Percentiles rank a stretch among this genome's conserved stretches.
Conservation (phyloP, 371 early-diverging fungal genomes). For the Batrachochytrium dendrobatidis region DNA sequence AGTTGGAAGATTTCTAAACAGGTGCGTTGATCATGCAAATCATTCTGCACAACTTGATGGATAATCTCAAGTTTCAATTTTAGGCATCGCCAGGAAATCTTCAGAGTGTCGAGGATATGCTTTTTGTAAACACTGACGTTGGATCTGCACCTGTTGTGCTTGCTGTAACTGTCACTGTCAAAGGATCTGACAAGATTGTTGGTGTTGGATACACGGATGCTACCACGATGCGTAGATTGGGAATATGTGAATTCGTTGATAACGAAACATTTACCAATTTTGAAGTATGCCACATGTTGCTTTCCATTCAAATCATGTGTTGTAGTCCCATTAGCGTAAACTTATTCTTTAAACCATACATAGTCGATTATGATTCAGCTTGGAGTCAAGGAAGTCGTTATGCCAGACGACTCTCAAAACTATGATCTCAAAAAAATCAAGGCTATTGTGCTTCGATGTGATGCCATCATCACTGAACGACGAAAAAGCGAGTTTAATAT, state of each 20-base stretch:
- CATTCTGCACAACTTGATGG: background rate
- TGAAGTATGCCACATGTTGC: conserved; percentile 47
- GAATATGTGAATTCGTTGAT: conserved; percentile 83
- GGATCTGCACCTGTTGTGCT: conserved; percentile 73
- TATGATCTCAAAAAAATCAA: conserved; percentile 62
- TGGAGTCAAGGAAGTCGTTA: conserved; percentile 83
- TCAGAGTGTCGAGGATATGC: conserved; percentile 78
- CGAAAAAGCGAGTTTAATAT: conserved; percentile 58
- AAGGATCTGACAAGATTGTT: conserved; percentile 56
- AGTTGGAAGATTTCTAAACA: conserved; percentile 48
- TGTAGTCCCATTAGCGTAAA: too few relatives aligned
- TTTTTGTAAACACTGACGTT: conserved; percentile 64
- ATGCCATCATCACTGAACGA: conserved; percentile 62
- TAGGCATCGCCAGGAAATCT: conserved; percentile 91
- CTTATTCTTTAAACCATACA: too few relatives aligned
- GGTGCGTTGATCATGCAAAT: conserved; percentile 18
- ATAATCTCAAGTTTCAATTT: too few relatives aligned
- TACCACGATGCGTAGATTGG: conserved; percentile 59
- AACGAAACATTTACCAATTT: conserved; percentile 86
- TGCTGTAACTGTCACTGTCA: conserved; percentile 55
- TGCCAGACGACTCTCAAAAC: conserved; percentile 56
- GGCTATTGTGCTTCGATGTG: conserved; percentile 63
- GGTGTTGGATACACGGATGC: conserved; percentile 87
- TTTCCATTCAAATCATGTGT: too few relatives aligned
- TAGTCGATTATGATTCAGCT: conserved; percentile 82